Evolutionary conservation across 306 rosid genomes (phyloP).

Genomic region (Abrus pulchellus): DNA sequence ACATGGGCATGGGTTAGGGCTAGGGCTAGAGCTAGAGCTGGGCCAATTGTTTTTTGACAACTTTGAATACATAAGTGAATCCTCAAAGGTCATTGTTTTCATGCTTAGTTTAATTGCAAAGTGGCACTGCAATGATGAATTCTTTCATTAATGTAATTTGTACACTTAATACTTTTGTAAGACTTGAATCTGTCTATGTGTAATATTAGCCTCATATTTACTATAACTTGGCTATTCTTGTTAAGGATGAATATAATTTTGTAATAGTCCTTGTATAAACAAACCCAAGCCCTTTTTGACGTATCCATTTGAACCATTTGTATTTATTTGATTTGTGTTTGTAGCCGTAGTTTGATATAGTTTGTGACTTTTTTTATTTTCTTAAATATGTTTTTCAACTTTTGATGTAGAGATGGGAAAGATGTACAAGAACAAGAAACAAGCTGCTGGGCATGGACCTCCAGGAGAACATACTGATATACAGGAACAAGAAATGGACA

Average conservation of each 20-base stretch:
- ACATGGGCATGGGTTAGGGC: no score
- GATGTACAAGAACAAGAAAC: slow-evolving; percentile 41
- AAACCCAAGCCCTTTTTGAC: not conserved
- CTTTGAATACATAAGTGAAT: no score
- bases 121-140: no score
- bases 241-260: not conserved
- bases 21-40: no score
- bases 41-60: no score
- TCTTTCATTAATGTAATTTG: no score
- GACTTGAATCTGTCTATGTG: no score
- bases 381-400: not conserved
- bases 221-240: no score
- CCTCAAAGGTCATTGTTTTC: no score
- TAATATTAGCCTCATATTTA: no score
- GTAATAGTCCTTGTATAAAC: not conserved
- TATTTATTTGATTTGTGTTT: not conserved
- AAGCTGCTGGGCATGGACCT: slow-evolving; percentile 23
- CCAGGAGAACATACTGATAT: not conserved
- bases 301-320: not conserved
- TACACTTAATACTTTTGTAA: no score
- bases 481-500: slow-evolving; percentile 46
- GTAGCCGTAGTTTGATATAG: not conserved
- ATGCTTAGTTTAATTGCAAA: no score
- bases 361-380: not conserved
- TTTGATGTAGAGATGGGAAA: slow-evolving; percentile 14